Evolutionary conservation across 805 yeast species (phyloP), one percentile per base, ranked within the genome.

Genomic region (Saturnispora mendoncae): DNA sequence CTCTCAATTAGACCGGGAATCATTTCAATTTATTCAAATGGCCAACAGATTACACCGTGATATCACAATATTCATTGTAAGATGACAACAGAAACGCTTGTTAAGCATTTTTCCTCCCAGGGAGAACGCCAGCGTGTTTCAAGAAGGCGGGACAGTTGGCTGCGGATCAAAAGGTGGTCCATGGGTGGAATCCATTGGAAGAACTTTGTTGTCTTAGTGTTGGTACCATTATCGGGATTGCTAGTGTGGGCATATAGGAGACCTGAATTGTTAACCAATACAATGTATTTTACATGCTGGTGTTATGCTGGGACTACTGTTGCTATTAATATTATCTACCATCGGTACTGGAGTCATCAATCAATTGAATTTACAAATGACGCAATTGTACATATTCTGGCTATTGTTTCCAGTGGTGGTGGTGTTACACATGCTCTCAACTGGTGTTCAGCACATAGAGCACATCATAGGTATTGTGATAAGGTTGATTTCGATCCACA

Each of bases 391-490:
- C 45, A 69, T 27, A 52, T 68, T 23, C 71, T 80, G 44, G 72
- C 78, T n/a, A 53, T 78, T 0, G 66, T 77, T 33, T 88, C 90
- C 5, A 64, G 80, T 14, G 80, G 84, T 49, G 76, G 80, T 6
- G 94, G 87, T 2, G 65, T 85, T 41, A 94, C 94, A 4, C 71
- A 84, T 3, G 75, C 79, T 10, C 69, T 79, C 53, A 72, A 80
- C 73, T 86, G 94, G 94, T 80, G 84, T 18, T 68, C 80, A 13
- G 69, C 84, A 35, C 97, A 88, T 65, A 68, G 94, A 45, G 87
- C 92, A 4, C 97, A 88, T 64, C 97, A 88, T 61, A 75, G 90
- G 44, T 84, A 73, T 59, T 80, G 92, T 33, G 95, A 88, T 56
- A 33, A 52, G 9, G 81, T 94, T 0, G 94, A 84, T 46, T 71